Evolutionary conservation across 2,329 filamentous ascomycete genomes (phyloP).

Genomic region (Fusarium sp.): DNA sequence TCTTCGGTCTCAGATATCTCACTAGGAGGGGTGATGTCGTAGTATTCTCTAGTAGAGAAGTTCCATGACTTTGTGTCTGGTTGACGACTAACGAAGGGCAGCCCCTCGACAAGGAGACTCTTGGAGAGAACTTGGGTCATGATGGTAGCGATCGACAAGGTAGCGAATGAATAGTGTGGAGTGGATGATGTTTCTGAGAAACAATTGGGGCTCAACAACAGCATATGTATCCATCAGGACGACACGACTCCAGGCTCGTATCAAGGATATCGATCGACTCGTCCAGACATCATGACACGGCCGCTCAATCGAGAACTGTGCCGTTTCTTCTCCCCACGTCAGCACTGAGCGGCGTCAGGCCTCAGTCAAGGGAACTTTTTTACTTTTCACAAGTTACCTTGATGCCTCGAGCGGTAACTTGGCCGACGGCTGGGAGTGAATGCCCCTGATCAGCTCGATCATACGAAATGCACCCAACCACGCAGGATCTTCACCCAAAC

Average conservation of each 20-base stretch:
- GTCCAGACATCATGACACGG: slow-evolving; percentile 18
- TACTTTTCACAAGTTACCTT: slow-evolving; percentile 4
- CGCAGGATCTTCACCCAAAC: slow-evolving; percentile 23
- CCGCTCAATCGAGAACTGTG: slow-evolving; percentile 23
- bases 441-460: slow-evolving; percentile 19
- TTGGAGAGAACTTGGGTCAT: slow-evolving; percentile 44
- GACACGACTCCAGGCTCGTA: slow-evolving; percentile 15
- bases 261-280: slow-evolving; percentile 12
- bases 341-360: slow-evolving; percentile 31
- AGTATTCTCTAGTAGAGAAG: slow-evolving; percentile 42
- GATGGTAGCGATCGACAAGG: slow-evolving; percentile 41
- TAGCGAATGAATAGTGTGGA: slow-evolving; percentile 37
- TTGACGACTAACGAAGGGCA: slow-evolving; percentile 38
- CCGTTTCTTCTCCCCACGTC: slow-evolving; percentile 20
- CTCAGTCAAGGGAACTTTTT: slow-evolving; percentile 15
- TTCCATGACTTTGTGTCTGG: slow-evolving; percentile 41
- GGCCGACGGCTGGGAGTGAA: slow-evolving; percentile 20
- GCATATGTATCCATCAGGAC: slow-evolving; percentile 38
- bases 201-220: slow-evolving; percentile 25
- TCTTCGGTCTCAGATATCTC: slow-evolving; percentile 47
- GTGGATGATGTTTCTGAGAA: slow-evolving; percentile 8
- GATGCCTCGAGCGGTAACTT: slow-evolving; percentile 16
- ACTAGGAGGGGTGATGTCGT: slow-evolving; percentile 51
- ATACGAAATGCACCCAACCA: slow-evolving; percentile 23
- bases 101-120: slow-evolving; percentile 36